Evolutionary conservation across 2,329 filamentous ascomycete genomes (phyloP).

Genomic region (Stagonosporopsis rhizophila): DNA sequence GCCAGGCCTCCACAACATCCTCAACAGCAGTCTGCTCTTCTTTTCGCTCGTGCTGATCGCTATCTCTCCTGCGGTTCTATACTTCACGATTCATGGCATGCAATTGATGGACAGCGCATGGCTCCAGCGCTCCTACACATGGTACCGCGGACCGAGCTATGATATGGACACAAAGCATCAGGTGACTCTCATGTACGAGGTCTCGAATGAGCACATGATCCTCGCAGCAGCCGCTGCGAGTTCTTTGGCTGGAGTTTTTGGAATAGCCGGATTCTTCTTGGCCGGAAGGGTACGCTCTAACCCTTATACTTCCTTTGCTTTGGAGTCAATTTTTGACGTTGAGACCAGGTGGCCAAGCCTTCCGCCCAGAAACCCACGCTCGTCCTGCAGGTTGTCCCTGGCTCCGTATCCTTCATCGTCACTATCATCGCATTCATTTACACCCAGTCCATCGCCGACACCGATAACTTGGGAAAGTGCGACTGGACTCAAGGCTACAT

Average conservation of each 20-base stretch:
- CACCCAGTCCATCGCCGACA: slow-evolving; percentile 6
- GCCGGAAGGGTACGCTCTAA: not conserved
- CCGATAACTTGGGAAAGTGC: slow-evolving; percentile 9
- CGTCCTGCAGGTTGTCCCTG: not conserved
- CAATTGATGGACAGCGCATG: not conserved
- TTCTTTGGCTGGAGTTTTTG: not conserved
- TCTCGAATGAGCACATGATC: slow-evolving; percentile 7
- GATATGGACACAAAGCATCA: slow-evolving; percentile 3
- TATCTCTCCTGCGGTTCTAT: slow-evolving; percentile 8
- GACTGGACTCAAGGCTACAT: slow-evolving; percentile 10
- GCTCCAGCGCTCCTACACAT: slow-evolving; percentile 5
- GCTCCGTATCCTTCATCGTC: not conserved
- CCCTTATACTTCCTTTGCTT: not conserved
- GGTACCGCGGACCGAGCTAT: slow-evolving; percentile 15
- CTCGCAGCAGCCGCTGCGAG: slow-evolving; percentile 3
- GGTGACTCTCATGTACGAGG: slow-evolving; percentile 1
- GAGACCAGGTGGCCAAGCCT: not conserved
- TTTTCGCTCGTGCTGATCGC: slow-evolving; percentile 12
- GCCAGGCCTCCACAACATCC: slow-evolving; percentile 4
- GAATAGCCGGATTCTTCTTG: not conserved
- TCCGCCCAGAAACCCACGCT: not conserved
- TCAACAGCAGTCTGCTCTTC: slow-evolving; percentile 4
- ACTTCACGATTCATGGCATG: slow-evolving; percentile 15
- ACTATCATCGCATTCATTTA: slow-evolving; percentile 9
- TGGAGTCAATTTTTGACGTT: not conserved